A percentile compares a stretch with the other conserved stretches of the same genome.
phyloP scores from a whole-genome alignment of 805 yeast genomes.

The Spathaspora sp. region DNA sequence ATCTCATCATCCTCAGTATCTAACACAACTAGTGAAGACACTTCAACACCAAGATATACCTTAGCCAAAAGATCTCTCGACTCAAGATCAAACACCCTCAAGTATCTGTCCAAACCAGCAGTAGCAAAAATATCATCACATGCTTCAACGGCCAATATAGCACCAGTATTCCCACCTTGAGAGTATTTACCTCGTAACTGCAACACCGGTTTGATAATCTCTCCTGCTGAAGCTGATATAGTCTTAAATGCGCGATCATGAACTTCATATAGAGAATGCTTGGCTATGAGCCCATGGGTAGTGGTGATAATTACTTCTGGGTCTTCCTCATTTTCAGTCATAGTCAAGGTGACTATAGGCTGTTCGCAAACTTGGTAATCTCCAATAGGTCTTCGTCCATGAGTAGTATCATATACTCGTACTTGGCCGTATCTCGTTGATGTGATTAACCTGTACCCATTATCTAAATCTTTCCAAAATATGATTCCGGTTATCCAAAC shows the following conservation, averaged over 20 bases:
- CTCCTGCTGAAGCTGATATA: constrained; percentile 43
- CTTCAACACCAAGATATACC: constrained; percentile 72
- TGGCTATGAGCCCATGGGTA: constrained; percentile 60
- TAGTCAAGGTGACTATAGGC: constrained; percentile 45
- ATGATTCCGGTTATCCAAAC: constrained; percentile 67
- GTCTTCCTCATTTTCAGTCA: constrained; percentile 29
- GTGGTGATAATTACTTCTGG: constrained; percentile 66
- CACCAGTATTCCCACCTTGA: constrained; percentile 54
- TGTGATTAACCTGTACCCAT: constrained; percentile 52
- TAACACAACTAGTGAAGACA: constrained; percentile 49
- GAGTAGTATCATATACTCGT: constrained; percentile 65
- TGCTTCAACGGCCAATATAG: constrained; percentile 66
- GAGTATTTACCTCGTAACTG: constrained; percentile 60
- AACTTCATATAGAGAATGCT: constrained; percentile 38
- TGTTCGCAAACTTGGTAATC: constrained; percentile 53
- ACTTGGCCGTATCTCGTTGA: constrained; percentile 75
- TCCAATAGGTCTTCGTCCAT: constrained; percentile 66
- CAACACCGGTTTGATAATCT: constrained; percentile 45
- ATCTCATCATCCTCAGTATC: constrained; percentile 43
- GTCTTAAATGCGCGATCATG: constrained; percentile 33
- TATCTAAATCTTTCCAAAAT: constrained; percentile 33
- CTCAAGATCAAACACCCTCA: constrained; percentile 67
- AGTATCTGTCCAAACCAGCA: constrained; percentile 87
- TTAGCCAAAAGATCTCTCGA: constrained; percentile 63
- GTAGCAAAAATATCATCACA: constrained; percentile 46